These are phyloP conservation scores for Sporisorium exsertum DNA, from an alignment of 1,284 basidiomycete genomes.

Conservation along the genomic window DNA sequence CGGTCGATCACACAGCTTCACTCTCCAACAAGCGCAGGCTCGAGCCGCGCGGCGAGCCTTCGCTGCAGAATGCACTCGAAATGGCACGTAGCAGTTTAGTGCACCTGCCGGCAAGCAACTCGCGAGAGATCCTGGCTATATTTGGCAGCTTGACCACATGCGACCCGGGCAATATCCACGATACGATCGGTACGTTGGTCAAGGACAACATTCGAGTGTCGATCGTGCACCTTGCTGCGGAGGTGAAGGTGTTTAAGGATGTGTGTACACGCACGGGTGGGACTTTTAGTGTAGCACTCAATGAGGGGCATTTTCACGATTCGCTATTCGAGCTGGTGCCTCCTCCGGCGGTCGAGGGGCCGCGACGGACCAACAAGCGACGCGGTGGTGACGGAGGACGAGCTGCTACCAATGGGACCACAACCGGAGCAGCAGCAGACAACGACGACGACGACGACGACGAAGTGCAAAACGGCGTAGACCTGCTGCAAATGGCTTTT, in stretches of 20 bases:
- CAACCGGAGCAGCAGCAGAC: neutral
- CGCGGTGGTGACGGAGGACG: too few species aligned
- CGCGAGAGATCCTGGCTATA: constrained; percentile 90
- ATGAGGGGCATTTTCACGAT: constrained; percentile 96
- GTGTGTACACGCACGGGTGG: constrained; percentile 71
- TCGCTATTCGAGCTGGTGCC: constrained; percentile 94
- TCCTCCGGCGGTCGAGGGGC: constrained; percentile 72
- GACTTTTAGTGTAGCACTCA: constrained; percentile 83
- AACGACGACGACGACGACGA: constrained; percentile 20
- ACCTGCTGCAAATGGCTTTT: constrained; percentile 99
- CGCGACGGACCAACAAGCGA: constrained; percentile 2
- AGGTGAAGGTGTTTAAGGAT: constrained; percentile 96
- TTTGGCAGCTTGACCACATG: constrained; percentile 95
- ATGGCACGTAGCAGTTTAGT: constrained; percentile 75
- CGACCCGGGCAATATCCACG: constrained; percentile 95
- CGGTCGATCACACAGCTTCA: constrained; percentile 87
- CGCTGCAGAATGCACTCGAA: constrained; percentile 93
- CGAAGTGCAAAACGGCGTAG: constrained; percentile 47
- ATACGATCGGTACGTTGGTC: constrained; percentile 84
- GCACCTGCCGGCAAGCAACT: constrained; percentile 93
- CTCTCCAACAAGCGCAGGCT: constrained; percentile 88
- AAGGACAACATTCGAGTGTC: constrained; percentile 84
- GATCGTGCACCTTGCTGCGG: constrained; percentile 87
- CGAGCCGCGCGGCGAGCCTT: constrained; percentile 91
- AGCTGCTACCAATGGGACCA: neutral